Evolutionary conservation across 371 early-diverging fungal genomes (phyloP).

Genomic region (Mortierella sp.): DNA sequence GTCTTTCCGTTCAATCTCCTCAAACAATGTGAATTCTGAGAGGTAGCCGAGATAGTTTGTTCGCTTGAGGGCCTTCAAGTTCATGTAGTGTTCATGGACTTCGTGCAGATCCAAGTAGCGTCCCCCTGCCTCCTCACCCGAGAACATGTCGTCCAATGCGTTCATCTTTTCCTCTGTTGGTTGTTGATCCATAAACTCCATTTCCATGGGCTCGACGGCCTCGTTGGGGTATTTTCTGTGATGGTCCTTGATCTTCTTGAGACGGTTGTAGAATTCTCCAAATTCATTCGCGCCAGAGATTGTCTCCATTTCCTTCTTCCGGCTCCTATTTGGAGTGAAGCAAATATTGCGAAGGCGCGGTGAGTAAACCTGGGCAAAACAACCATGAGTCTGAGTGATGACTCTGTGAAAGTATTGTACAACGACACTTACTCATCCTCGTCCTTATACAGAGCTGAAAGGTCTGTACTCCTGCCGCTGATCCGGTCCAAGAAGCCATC

Average conservation of each 20-base stretch:
- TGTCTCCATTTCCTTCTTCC: conserved; percentile 81
- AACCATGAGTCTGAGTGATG: background rate
- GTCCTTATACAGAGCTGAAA: conserved; percentile 81
- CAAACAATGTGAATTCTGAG: conserved; percentile 77
- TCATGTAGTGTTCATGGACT: conserved; percentile 83
- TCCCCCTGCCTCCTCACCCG: conserved; percentile 94
- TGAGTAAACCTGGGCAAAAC: background rate
- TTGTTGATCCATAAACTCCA: conserved; percentile 76
- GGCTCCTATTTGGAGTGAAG: conserved; percentile 59
- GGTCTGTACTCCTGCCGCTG: conserved; percentile 70
- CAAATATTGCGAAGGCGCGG: background rate
- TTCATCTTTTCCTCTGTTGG: conserved; percentile 73
- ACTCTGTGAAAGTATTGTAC: background rate
- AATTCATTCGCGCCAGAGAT: conserved; percentile 84
- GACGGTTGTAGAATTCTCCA: conserved; percentile 88
- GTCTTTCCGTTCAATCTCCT: conserved; percentile 69
- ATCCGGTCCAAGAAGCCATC: conserved; percentile 81
- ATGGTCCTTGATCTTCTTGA: conserved; percentile 87
- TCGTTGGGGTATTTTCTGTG: conserved; percentile 90
- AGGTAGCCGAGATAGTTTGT: conserved; percentile 89
- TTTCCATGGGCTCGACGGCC: conserved; percentile 83
- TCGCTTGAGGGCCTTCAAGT: conserved; percentile 82
- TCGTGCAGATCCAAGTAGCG: conserved; percentile 90
- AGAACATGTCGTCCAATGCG: conserved; percentile 88
- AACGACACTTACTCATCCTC: conserved; percentile 71